Percentiles rank a stretch among this genome's conserved stretches.
Evolutionary conservation across 2,329 filamentous ascomycete genomes (phyloP).

Genomic region (Colletotrichum brevisporum): DNA sequence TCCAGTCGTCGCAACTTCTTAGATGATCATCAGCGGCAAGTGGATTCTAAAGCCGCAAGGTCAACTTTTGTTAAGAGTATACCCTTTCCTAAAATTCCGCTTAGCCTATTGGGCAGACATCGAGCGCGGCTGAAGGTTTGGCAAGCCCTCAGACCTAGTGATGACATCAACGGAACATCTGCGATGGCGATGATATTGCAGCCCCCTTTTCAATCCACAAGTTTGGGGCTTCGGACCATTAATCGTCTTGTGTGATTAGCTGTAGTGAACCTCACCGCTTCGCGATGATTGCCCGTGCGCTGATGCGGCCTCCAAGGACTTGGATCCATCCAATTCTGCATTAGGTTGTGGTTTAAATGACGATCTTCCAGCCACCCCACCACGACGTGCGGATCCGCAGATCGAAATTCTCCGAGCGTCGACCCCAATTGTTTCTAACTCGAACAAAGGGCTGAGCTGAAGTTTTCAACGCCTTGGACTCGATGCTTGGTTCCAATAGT

Average conservation of each 20-base stretch:
- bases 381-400: constrained; percentile 4
- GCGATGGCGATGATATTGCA: not conserved
- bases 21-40: not conserved
- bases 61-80: not conserved
- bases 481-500: not conserved
- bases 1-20: too few species aligned
- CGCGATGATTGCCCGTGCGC: not conserved
- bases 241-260: not conserved
- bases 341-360: constrained; percentile 22
- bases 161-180: not conserved
- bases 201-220: not conserved
- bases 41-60: not conserved
- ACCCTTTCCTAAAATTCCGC: not conserved
- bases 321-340: not conserved
- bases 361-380: constrained; percentile 19
- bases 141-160: not conserved
- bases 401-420: constrained; percentile 19
- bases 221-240: not conserved
- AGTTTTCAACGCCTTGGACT: not conserved
- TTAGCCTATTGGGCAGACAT: not conserved
- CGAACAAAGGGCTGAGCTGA: not conserved
- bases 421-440: not conserved
- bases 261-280: not conserved
- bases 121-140: not conserved
- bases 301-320: not conserved